Conservation (phyloP, 495 filamentous ascomycete genomes). For the Trichoderma erinaceum region DNA sequence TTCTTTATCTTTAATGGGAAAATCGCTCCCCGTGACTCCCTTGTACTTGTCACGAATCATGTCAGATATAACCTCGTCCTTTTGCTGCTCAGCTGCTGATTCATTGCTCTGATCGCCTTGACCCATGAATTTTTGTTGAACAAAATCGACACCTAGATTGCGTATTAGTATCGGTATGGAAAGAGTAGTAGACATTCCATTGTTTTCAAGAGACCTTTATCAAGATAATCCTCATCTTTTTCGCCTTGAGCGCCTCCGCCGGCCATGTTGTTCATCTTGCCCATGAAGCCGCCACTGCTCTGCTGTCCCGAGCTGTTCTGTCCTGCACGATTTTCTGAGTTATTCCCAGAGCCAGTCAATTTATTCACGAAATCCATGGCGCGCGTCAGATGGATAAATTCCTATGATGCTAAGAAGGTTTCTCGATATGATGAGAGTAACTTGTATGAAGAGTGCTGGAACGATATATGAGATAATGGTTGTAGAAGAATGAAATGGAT, state of each 20-base stretch:
- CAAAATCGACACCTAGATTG: slow-evolving; percentile 53
- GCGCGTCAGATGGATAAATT: not conserved
- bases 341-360: slow-evolving; percentile 6
- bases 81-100: slow-evolving; percentile 63
- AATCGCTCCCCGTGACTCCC: slow-evolving; percentile 51
- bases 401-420: no score
- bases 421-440: no score
- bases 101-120: slow-evolving; percentile 63
- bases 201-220: slow-evolving; percentile 41
- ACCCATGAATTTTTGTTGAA: slow-evolving; percentile 62
- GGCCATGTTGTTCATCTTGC: slow-evolving; percentile 53
- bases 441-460: no score
- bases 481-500: no score
- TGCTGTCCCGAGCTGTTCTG: not conserved
- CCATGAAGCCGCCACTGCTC: slow-evolving; percentile 41
- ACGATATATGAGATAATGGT: no score
- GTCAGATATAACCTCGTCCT: slow-evolving; percentile 62
- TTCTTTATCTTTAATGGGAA: slow-evolving; percentile 59
- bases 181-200: slow-evolving; percentile 21
- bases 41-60: slow-evolving; percentile 59
- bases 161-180: not conserved
- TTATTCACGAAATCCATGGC: slow-evolving; percentile 16
- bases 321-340: not conserved
- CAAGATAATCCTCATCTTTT: slow-evolving; percentile 62
- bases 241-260: slow-evolving; percentile 61